Conservation (phyloP, 805 yeast genomes). For the Nakazawaea anatomiae region DNA sequence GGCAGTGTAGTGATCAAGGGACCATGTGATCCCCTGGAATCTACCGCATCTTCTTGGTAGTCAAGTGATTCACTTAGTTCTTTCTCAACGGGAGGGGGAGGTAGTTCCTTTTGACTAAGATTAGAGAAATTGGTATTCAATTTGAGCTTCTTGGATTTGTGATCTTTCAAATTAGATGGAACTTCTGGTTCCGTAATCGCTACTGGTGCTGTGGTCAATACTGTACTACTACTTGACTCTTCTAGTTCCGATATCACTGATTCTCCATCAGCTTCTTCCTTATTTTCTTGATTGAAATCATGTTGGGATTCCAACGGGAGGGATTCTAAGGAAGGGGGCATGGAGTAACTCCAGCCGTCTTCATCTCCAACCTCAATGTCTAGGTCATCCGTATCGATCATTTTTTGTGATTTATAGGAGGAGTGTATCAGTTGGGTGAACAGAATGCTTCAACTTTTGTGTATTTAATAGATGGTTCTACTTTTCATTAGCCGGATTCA, state of each 20-base stretch:
- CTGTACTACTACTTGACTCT: not conserved
- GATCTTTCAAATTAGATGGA: not conserved
- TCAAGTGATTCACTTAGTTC: not conserved
- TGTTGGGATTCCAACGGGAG: constrained; percentile 2
- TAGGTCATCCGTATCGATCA: constrained; percentile 12
- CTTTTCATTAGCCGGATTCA: no score
- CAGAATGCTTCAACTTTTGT: no score
- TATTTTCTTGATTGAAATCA: not conserved
- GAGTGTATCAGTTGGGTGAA: no score
- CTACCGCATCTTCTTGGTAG: not conserved
- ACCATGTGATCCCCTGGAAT: not conserved
- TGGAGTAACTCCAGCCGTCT: constrained; percentile 15
- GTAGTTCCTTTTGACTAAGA: not conserved
- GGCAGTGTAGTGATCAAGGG: constrained; percentile 6
- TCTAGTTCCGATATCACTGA: constrained; percentile 9
- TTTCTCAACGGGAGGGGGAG: constrained; percentile 7
- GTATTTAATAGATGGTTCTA: no score
- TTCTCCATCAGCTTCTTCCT: constrained; percentile 5
- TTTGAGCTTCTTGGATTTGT: not conserved
- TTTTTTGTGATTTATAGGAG: not conserved
- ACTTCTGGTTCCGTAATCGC: not conserved
- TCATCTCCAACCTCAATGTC: constrained; percentile 12
- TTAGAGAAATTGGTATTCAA: not conserved
- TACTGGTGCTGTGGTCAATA: not conserved
- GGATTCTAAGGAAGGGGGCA: constrained; percentile 14